These are phyloP conservation scores for Bolboschoenoplectus hybrid DNA, from an alignment of 202 grass and related monocot species.

Conservation along the genomic window DNA sequence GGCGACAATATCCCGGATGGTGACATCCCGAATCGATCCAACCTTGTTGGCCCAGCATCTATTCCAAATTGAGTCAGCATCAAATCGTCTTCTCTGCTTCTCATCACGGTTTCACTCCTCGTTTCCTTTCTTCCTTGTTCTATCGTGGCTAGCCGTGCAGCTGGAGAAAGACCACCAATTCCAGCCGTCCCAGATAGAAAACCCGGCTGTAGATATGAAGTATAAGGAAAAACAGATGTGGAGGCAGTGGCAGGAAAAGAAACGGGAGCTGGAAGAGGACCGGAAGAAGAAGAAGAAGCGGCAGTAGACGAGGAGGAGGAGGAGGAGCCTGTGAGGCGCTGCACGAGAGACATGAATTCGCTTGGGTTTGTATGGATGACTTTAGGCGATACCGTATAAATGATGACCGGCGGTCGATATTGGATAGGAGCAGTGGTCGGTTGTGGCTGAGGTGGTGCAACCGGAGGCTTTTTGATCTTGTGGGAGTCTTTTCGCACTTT, in stretches of 20 bases:
- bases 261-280: neutral
- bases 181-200: neutral
- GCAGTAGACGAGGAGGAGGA: neutral
- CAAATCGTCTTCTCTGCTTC: slow-evolving; percentile 29
- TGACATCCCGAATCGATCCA: slow-evolving; percentile 25
- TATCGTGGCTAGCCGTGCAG: slow-evolving; percentile 63
- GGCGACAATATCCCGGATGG: slow-evolving; percentile 60
- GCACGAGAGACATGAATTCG: slow-evolving; percentile 95
- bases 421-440: neutral
- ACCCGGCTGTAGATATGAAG: neutral
- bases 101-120: neutral
- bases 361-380: slow-evolving; percentile 69
- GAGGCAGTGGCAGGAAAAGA: neutral
- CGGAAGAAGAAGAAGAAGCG: neutral
- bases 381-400: slow-evolving; percentile 84
- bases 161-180: slow-evolving; percentile 43
- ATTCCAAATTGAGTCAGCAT: slow-evolving; percentile 41
- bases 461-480: slow-evolving; percentile 61
- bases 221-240: neutral
- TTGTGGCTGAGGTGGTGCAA: slow-evolving; percentile 28
- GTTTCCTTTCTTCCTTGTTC: slow-evolving; percentile 44
- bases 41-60: slow-evolving; percentile 15
- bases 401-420: slow-evolving; percentile 69
- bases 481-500: slow-evolving; percentile 59
- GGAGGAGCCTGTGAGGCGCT: slow-evolving; percentile 72